Evolutionary conservation across 345 rosid genomes (phyloP), one percentile per base, ranked within the genome.

Genomic region (Pelargonium nanum): DNA sequence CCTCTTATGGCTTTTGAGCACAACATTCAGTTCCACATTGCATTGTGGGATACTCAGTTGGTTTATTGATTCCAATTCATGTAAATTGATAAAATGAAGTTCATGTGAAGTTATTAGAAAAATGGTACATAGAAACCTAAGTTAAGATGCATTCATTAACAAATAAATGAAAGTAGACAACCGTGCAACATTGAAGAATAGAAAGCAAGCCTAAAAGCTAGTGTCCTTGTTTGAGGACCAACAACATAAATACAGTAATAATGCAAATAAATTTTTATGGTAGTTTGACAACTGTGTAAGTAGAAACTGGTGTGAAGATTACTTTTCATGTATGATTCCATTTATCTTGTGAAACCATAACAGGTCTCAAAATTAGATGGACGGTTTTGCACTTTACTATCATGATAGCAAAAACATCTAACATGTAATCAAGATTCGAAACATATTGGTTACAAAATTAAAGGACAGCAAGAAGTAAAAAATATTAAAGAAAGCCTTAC

Each of bases 401-500:
- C 16, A 40, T 12, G 3, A 40, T 12, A 6, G 48, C 48, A 10
- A 40, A 15, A 40, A 30, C 6, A 30, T 40, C 48, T 40, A 40
- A 0, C 48, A 40, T 12, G 15, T 40, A 40, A 40, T 40, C 48
- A 40, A 40, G 48, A 40, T 40, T 40, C 9, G 48, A 40, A 40
- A 12, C 0, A 40, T 17, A 12, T 40, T 40, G 13, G 12, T 34
- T 9, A 34, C 45, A 34, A 10, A 5, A 40, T 10, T 40, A 6
- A 40, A 40, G 48, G 9, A 40, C 9, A 25, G 26, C 10, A 2
- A 24, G 19, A 21, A 13, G 24, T 9, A 48, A 50, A 30, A 59
- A 61, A 51, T n/a, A n/a, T n/a, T n/a, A n/a, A 48, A 23, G 24
- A 59, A 19, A 61, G 58, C 26, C 75, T 68, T 72, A 93, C 99